A percentile compares a stretch with the other conserved stretches of the same genome.
Conservation (phyloP, 805 yeast genomes). For the Ogataea nonfermentans region DNA sequence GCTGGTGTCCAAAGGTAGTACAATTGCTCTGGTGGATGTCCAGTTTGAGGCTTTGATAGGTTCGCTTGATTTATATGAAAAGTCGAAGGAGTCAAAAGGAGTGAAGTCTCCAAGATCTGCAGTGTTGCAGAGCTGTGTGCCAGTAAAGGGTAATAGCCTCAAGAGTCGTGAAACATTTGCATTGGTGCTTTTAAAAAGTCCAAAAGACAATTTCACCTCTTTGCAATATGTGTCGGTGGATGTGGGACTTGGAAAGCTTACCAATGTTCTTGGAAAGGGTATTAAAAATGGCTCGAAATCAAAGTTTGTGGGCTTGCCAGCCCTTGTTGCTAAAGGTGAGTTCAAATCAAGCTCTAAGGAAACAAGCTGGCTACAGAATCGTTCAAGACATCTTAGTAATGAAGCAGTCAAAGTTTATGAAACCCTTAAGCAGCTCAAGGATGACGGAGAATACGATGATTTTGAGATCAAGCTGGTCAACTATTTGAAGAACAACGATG, state of each 20-base stretch:
- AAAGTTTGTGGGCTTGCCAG: slow-evolving; percentile 27
- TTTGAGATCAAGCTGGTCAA: slow-evolving; percentile 32
- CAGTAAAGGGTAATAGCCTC: slow-evolving; percentile 43
- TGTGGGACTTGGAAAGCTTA: slow-evolving; percentile 65
- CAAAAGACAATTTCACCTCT: slow-evolving; percentile 42
- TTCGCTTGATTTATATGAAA: slow-evolving; percentile 29
- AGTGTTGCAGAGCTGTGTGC: slow-evolving; percentile 33
- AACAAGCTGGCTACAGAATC: slow-evolving; percentile 24
- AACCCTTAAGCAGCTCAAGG: slow-evolving; percentile 24
- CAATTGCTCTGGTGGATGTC: slow-evolving; percentile 44
- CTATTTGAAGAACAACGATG: slow-evolving; percentile 29
- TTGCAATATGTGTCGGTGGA: slow-evolving; percentile 49
- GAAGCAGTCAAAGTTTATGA: slow-evolving; percentile 31
- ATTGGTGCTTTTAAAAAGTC: slow-evolving; percentile 40
- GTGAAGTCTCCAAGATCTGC: slow-evolving; percentile 28
- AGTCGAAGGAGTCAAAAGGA: slow-evolving; percentile 25
- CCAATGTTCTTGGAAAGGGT: slow-evolving; percentile 69
- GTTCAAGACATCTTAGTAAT: slow-evolving; percentile 19
- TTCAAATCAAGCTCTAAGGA: slow-evolving; percentile 24
- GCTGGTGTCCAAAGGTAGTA: slow-evolving; percentile 40
- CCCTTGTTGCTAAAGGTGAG: slow-evolving; percentile 20
- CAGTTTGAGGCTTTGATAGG: slow-evolving; percentile 40
- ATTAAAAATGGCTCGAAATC: slow-evolving; percentile 25
- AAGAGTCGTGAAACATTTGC: slow-evolving; percentile 42
- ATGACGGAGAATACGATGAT: slow-evolving; percentile 27